Base-by-base conservation (phyloP, 257 asterid genomes). In the Gentiana dahurica region DNA sequence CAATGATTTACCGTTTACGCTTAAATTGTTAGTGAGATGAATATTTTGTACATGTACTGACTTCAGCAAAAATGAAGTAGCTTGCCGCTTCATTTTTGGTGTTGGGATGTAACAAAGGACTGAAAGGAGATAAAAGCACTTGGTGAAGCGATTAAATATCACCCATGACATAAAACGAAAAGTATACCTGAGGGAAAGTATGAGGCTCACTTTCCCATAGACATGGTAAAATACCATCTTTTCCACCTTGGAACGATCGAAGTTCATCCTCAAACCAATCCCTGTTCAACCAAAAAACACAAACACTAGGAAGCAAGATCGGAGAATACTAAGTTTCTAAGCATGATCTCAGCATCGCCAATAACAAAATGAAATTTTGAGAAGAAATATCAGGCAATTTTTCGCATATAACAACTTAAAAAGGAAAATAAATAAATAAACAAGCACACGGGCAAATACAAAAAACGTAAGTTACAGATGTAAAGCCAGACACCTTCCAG, bases 251-350 rank as follows among this genome's bases (percentile, higher is more conserved):
- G 74, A 92, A 92, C 64, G 92, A 82, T 61, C 95, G 94, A 61
- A 92, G 99, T 78, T 88, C 95, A 64, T 88, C 97, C 76, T 88
- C 98, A 64, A 92, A 81, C 94, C 84, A 92, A 76, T 88, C 98
- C 77, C 98, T 92, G 63, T 52, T 39, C 43, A 67, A 63, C 65
- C 65, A 57, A 68, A 57, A 66, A 60, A 41, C 55, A 36, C 15
- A 39, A 6, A 60, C 12, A 15, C 67, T 49, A 55, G 55, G 37
- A 41, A 34, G 52, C 2, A 8, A 39, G 36, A 7, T 12, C 36
- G 8, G 9, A 39, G 33, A 11, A 11, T 38, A 59, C 12, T 15
- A 41, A 47, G 36, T 49, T 49, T 54, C 34, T 9, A 8, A 37
- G 47, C 52, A 33, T 12, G 32, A 37, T 33, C 33, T 47, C 41